Base-by-base conservation (phyloP, 352 stramenopile species). In the Globisporangium polare region DNA sequence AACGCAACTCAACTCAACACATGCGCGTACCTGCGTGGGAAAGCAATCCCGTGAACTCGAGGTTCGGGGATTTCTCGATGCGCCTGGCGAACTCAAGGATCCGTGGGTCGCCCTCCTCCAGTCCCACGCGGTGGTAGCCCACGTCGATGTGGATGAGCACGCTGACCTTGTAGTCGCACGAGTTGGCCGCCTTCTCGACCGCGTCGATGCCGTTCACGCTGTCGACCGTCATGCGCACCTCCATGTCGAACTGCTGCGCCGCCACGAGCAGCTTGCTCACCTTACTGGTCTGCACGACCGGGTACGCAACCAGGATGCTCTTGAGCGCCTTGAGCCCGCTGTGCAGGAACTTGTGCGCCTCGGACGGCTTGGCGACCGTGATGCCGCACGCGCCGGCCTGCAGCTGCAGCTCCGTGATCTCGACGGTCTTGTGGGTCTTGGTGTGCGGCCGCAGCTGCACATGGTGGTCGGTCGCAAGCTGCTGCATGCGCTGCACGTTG, bases 351-450 rank as follows among this genome's bases (percentile, higher is more conserved):
- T 76, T 71, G 66, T 87, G 73, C 39, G 77, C 83, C 60, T 92
- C 83, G 2, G 75, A 76, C 15, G 80, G 78, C 61, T 92, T 92
- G 35, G 83, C 89, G 2, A 86, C 71, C 17, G 83, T 90, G 56
- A 92, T 59, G 13, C 80, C 83, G 42, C 71, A 73, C 5, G 80
- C 83, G 20, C 83, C 83, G 3, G 75, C 69, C 24, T 50, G 62
- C 31, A 92, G 68, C 58, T 88, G 80, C 60, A 83, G 65, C 31
- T 62, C 37, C 35, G 83, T 71, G 65, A 90, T 82, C 65, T 92
- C 83, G 15, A 79, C 63, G 24, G 75, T 89, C 69, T 92, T 92
- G 80, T 92, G 83, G 55, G 80, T 90, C 72, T 92, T 92, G 46
- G 69, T 68, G 52, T 92, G 83, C 31, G 83, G 83, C 2, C 83